Conservation (phyloP, 768 basidiomycete genomes). For the Lentinula sp. region DNA sequence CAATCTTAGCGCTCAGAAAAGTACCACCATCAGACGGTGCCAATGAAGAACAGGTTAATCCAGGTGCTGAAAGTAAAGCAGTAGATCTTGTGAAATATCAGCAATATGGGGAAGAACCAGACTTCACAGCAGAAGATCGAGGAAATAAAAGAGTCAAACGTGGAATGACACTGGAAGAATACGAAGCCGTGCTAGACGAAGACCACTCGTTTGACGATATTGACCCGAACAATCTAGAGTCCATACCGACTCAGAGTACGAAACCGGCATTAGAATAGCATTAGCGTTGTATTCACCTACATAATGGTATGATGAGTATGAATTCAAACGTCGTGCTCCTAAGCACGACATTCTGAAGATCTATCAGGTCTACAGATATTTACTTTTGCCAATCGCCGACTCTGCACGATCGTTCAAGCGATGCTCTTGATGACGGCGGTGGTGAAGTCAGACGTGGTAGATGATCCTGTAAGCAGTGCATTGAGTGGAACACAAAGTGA, state of each 20-base stretch:
- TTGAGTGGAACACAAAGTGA: not conserved
- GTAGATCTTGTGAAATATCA: slow-evolving; percentile 15
- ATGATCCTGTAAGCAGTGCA: slow-evolving; percentile 49
- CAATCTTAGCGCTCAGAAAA: slow-evolving; percentile 57
- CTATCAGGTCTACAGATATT: not conserved
- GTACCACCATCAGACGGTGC: not conserved
- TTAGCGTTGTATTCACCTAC: not conserved
- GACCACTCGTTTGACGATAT: slow-evolving; percentile 41
- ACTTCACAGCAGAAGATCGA: slow-evolving; percentile 12
- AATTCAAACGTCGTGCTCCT: not conserved
- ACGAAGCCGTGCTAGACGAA: slow-evolving; percentile 44
- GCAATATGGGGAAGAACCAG: not conserved
- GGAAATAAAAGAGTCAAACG: slow-evolving; percentile 35
- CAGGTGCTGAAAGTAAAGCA: slow-evolving; percentile 5
- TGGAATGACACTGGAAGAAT: slow-evolving; percentile 39
- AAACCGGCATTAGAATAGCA: not conserved
- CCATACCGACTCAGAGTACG: not conserved
- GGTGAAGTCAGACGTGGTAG: slow-evolving; percentile 94
- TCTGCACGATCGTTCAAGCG: not conserved
- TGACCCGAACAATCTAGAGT: slow-evolving; percentile 22
- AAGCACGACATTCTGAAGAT: not conserved
- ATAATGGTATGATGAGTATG: not conserved
- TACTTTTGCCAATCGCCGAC: not conserved
- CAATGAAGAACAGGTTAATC: slow-evolving; percentile 10
- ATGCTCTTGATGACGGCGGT: slow-evolving; percentile 84